These are phyloP conservation scores for Bertia moriformis DNA, from an alignment of 2,329 filamentous ascomycete genomes.

Conservation along the genomic window DNA sequence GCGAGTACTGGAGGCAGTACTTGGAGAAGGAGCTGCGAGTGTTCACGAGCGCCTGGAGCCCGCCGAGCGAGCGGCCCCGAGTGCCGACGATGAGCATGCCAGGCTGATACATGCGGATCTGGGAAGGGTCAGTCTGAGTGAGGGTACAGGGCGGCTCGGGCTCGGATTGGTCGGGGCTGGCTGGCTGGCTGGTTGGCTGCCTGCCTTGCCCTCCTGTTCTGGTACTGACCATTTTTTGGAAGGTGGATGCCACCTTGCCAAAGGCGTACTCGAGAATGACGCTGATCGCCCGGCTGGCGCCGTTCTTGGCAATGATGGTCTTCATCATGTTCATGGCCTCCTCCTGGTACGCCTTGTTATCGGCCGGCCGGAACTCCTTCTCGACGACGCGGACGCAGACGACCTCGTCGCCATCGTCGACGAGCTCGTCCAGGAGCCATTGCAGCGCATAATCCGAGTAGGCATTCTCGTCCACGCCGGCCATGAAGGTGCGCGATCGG, in stretches of 20 bases:
- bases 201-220: no score
- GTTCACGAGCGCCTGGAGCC: slow-evolving; percentile 72
- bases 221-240: slow-evolving; percentile 66
- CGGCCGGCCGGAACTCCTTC: slow-evolving; percentile 57
- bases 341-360: slow-evolving; percentile 57
- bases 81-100: slow-evolving; percentile 85
- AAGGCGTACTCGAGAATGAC: slow-evolving; percentile 76
- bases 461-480: slow-evolving; percentile 77
- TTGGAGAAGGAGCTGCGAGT: slow-evolving; percentile 74
- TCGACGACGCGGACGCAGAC: slow-evolving; percentile 81
- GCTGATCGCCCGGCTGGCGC: slow-evolving; percentile 67
- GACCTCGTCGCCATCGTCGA: slow-evolving; percentile 86
- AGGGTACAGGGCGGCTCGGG: slow-evolving; percentile 4
- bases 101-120: slow-evolving; percentile 87
- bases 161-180: slow-evolving; percentile 1
- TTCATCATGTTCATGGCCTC: slow-evolving; percentile 65
- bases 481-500: slow-evolving; percentile 75
- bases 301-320: slow-evolving; percentile 65
- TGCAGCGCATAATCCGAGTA: slow-evolving; percentile 87
- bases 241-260: slow-evolving; percentile 78
- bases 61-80: slow-evolving; percentile 67
- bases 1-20: slow-evolving; percentile 86
- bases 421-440: slow-evolving; percentile 81
- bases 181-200: no score
- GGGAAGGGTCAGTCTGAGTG: slow-evolving; percentile 1